These are phyloP conservation scores for Podospora fimiseda DNA, from an alignment of 495 filamentous ascomycete species.

Conservation along the genomic window DNA sequence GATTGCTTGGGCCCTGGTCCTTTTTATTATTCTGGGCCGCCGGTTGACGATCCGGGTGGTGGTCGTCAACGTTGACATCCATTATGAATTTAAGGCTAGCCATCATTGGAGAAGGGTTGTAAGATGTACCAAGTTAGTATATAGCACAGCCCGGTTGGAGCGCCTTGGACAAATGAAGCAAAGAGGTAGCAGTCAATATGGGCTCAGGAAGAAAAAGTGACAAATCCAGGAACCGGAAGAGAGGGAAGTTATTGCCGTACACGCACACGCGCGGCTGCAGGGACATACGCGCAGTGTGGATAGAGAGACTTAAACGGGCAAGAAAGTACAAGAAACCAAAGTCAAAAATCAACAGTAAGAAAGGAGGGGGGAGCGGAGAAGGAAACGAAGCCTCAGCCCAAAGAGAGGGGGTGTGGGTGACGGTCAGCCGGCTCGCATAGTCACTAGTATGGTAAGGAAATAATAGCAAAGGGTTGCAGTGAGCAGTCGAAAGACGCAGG, in stretches of 20 bases:
- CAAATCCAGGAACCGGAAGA: constrained; percentile 13
- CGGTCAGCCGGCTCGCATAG: constrained; percentile 19
- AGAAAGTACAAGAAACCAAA: constrained; percentile 12
- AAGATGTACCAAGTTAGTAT: constrained; percentile 30
- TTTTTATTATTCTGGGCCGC: constrained; percentile 31
- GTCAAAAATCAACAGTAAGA: constrained; percentile 8
- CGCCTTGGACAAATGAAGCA: constrained; percentile 21
- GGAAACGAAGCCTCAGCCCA: constrained; percentile 18
- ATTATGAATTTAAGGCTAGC: constrained; percentile 44
- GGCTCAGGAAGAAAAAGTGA: constrained; percentile 20
- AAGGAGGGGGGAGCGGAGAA: constrained; percentile 5
- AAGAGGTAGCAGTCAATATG: constrained; percentile 25
- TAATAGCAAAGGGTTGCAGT: constrained; percentile 2
- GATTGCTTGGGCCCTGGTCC: constrained; percentile 33
- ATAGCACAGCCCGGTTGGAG: constrained; percentile 31
- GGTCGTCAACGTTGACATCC: constrained; percentile 37
- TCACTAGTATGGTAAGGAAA: neutral
- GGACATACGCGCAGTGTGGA: constrained; percentile 14
- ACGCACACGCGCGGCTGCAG: constrained; percentile 33
- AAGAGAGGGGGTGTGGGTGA: constrained; percentile 26
- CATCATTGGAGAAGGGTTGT: constrained; percentile 39
- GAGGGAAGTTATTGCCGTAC: constrained; percentile 18
- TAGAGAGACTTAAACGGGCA: constrained; percentile 3
- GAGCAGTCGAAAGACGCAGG: constrained; percentile 4
- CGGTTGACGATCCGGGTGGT: constrained; percentile 20